phyloP scores from a whole-genome alignment of 2,329 filamentous ascomycete species.

The Sporothrix inflata region DNA sequence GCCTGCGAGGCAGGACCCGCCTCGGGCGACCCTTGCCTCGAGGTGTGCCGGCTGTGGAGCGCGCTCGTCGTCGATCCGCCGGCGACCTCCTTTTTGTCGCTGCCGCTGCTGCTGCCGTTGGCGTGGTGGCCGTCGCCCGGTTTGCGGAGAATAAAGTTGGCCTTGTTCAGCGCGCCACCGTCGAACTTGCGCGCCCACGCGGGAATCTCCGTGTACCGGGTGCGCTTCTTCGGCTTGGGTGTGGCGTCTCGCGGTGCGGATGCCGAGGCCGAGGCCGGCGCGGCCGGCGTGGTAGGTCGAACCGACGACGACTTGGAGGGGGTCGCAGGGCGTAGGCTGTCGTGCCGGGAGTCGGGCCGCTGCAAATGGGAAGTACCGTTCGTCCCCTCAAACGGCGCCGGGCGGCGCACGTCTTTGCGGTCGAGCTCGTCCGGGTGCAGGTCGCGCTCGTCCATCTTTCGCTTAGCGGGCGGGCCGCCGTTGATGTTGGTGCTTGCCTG shows the following conservation, averaged over 20 bases:
- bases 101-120: conserved; percentile 40
- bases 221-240: conserved; percentile 38
- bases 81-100: conserved; percentile 29
- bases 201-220: conserved; percentile 46
- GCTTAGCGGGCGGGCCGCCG: conserved; percentile 47
- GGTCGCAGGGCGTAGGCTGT: not conserved
- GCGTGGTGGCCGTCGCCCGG: conserved; percentile 39
- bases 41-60: conserved; percentile 50
- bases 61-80: conserved; percentile 36
- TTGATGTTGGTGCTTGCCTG: conserved; percentile 37
- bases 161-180: conserved; percentile 45
- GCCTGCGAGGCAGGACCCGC: not conserved
- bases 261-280: not conserved
- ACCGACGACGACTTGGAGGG: not conserved
- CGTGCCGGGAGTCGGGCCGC: not conserved
- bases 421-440: conserved; percentile 57
- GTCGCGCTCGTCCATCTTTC: conserved; percentile 54
- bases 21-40: conserved; percentile 49
- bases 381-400: conserved; percentile 51
- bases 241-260: not conserved
- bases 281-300: not conserved
- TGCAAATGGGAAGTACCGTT: conserved; percentile 46
- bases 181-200: conserved; percentile 53
- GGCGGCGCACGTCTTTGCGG: conserved; percentile 49
- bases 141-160: conserved; percentile 53